Conservation (phyloP, 257 asterid species). For the Gardenia jasminoides region DNA sequence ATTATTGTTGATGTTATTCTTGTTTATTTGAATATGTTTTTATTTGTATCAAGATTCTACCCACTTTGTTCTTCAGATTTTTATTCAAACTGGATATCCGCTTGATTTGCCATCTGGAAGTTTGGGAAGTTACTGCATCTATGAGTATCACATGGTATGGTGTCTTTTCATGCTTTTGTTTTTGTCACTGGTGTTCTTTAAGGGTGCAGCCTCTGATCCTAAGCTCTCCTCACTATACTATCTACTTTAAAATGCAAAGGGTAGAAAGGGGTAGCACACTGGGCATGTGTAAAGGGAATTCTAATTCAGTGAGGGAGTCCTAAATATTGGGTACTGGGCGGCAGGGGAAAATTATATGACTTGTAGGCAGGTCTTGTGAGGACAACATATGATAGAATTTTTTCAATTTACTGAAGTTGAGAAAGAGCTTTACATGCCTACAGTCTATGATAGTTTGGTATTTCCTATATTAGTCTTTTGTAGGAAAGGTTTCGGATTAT, state of each 20-base stretch:
- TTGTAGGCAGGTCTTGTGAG: not conserved
- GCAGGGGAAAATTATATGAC: not conserved
- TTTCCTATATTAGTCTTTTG: not conserved
- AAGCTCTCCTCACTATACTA: not conserved
- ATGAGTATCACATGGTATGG: constrained; percentile 98
- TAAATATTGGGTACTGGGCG: no score
- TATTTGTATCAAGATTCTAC: constrained; percentile 12
- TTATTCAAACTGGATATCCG: constrained; percentile 99
- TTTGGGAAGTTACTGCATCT: constrained; percentile 98
- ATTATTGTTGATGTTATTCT: not conserved
- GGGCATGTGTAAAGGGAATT: not conserved
- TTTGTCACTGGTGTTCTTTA: not conserved
- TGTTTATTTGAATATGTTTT: not conserved
- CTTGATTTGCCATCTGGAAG: constrained; percentile 99
- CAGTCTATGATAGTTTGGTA: not conserved
- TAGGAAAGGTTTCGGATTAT: not conserved
- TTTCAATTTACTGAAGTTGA: not conserved
- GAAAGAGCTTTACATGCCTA: not conserved
- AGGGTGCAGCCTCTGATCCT: not conserved
- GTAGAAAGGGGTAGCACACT: not conserved
- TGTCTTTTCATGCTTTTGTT: not conserved
- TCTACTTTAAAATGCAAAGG: not conserved
- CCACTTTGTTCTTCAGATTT: constrained; percentile 58
- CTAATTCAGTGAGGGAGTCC: not conserved
- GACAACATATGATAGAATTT: not conserved